Evolutionary conservation across 306 rosid genomes (phyloP), one percentile per base, ranked within the genome.

Genomic region (Citrullus mucosospermus): DNA sequence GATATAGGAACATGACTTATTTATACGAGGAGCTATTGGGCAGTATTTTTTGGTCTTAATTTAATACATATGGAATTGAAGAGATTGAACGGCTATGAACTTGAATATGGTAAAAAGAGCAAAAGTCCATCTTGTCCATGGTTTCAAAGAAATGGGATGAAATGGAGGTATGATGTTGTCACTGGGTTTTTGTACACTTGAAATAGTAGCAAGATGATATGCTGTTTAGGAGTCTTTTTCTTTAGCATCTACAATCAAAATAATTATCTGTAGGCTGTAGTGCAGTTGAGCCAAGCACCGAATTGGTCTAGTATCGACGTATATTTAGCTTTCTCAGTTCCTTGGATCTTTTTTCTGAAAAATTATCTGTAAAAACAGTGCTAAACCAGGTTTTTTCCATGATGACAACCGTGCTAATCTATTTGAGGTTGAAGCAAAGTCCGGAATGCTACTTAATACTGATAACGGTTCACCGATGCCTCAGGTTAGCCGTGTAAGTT

Each of bases 391-490:
- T 38, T 95, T 95, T 87, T 95, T 95, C 85, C 93, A 87, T 15
- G 97, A 95, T 78, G 93, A 91, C 60, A 92, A 90, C 76, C 97
- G 91, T 38, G 96, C 97, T 78, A 92, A 86, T 88, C 82, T 95
- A 78, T 95, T 92, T 84, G 91, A 91, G 86, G 99, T 95, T 78
- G 99, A 91, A 56, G 92, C 85, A 22, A 91, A 89, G 87, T 89
- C 97, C 46, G 97, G 97, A 80, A 95, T 91, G 99, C 88, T 95
- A 73, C 81, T 89, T 67, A 95, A 95, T 86, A 95, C 99, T 43
- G 99, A 95, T 85, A 91, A 91, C 79, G 99, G 99, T 83, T 91
- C 97, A 71, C 99, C 97, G 36, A 84, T 92, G 89, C 89, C 97
- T 69, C 93, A 88, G 96, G 99, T 92, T 78, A 80, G 85, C 79